Base-by-base conservation (phyloP, 257 asterid genomes). In the Solanum pinnatisectum region DNA sequence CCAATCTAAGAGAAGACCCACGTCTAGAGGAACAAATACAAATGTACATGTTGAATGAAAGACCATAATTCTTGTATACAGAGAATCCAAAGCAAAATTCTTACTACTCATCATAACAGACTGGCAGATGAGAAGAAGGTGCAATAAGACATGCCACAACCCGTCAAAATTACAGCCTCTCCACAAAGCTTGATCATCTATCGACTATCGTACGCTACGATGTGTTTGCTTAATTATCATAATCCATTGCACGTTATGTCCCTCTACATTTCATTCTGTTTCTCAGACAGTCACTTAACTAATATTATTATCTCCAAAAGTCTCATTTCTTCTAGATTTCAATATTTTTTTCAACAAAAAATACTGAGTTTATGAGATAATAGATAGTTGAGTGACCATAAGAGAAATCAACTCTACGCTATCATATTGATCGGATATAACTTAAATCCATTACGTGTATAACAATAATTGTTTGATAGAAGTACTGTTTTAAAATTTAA, bases 21-120 rank as follows among this genome's bases (percentile, higher is more conserved):
- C 49, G 18, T 73, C 27, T 5, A 73, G 56, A 12, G 22, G 35
- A 39, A 30, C 83, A 37, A 23, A 76, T 76, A 59, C 33, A 23
- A 23, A 37, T 74, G 25, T 44, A 44, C 22, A 74, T 74, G 39
- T 27, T 68, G 12, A 70, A 70, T 76, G 59, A 39, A 76, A 23
- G 6, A 39, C 35, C 33, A 10, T 9, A 10, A 18, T 73, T 16
- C n/a, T 35, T 73, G 82, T 73, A 20, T 36, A 79, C 86, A 71
- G 71, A 90, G 91, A 89, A 91, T 93, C 94, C 93, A 85, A 92
- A 84, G 93, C 90, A 89, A 86, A 68, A 77, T 32, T 77, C 37
- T n/a, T 40, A 40, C 60, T 44, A 0, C 56, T 5, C 56, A 84
- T 6, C 60, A 67, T 73, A 36, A 73, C 82, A 35, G 49, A 73